phyloP scores from a whole-genome alignment of 1,284 basidiomycete genomes.

The Leccinum pachyderme region DNA sequence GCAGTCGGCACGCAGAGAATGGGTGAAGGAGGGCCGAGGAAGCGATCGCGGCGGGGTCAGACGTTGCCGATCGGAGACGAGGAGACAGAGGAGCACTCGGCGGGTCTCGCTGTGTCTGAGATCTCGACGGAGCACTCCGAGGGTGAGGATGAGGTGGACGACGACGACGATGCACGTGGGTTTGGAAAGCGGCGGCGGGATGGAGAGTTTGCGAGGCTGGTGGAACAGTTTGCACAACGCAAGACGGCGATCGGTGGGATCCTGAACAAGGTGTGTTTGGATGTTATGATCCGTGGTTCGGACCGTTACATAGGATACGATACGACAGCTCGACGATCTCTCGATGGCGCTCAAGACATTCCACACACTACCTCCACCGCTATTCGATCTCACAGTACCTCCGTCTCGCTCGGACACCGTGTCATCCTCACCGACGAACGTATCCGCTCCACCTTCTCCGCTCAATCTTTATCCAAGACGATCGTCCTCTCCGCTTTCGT shows the following conservation, averaged over 20 bases:
- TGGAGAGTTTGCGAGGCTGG: conserved; percentile 62
- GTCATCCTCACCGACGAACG: conserved; percentile 19
- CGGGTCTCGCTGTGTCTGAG: conserved; percentile 18
- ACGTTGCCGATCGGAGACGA: conserved; percentile 30
- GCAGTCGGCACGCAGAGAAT: neutral
- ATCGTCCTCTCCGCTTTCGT: conserved; percentile 4
- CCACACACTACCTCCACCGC: conserved; percentile 45
- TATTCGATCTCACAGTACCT: conserved; percentile 34
- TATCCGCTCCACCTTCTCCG: conserved; percentile 14
- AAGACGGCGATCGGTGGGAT: conserved; percentile 65
- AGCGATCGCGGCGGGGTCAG: conserved; percentile 20
- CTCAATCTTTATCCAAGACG: conserved; percentile 1
- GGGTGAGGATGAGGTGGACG: conserved; percentile 44
- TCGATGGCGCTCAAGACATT: conserved; percentile 45
- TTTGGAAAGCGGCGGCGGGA: conserved; percentile 50
- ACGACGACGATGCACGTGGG: conserved; percentile 40
- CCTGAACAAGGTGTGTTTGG: conserved; percentile 60
- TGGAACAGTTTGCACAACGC: conserved; percentile 63
- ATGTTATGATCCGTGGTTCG: neutral
- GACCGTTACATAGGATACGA: neutral
- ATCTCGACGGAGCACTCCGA: conserved; percentile 27
- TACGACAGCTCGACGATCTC: conserved; percentile 44
- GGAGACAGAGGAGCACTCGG: conserved; percentile 24
- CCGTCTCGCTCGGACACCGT: conserved; percentile 32
- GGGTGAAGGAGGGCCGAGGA: conserved; percentile 10